Percentiles rank a stretch among this genome's conserved stretches.
Evolutionary conservation across 1,284 basidiomycete species (phyloP).

Genomic region (Mycena citricolor): DNA sequence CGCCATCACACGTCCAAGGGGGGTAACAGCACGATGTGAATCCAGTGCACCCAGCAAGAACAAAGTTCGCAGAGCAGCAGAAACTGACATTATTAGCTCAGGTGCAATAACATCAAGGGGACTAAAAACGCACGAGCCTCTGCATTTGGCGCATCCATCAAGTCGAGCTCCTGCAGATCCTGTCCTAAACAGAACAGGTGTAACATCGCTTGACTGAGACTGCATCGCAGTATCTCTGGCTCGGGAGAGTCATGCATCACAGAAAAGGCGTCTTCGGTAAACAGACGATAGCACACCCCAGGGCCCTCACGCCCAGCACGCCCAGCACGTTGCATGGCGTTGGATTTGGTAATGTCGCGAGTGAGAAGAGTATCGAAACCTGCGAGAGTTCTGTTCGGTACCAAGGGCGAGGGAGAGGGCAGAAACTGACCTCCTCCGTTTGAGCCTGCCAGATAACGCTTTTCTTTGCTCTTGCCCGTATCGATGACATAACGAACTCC

Average conservation of each 20-base stretch:
- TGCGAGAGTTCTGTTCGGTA: conserved; percentile 45
- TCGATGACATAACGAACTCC: conserved; percentile 99
- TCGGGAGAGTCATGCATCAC: conserved; percentile 96
- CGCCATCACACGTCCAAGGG: conserved; percentile 65
- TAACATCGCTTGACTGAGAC: conserved; percentile 91
- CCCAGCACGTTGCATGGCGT: conserved; percentile 94
- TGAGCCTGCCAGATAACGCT: conserved; percentile 33
- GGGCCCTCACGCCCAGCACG: conserved; percentile 95
- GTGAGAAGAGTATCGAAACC: conserved; percentile 96
- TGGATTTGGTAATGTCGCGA: conserved; percentile 95
- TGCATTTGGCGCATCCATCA: conserved; percentile 82
- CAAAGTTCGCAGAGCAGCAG: conserved; percentile 23
- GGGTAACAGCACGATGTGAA: conserved; percentile 52
- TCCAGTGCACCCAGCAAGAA: conserved; percentile 60
- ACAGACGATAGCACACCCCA: conserved; percentile 96
- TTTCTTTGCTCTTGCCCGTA: conserved; percentile 56
- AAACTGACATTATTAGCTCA: conserved; percentile 1
- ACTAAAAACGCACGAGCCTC: conserved; percentile 46
- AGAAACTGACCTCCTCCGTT: conserved; percentile 97
- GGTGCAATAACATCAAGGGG: not conserved
- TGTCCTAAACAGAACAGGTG: conserved; percentile 54
- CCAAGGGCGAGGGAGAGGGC: conserved; percentile 58
- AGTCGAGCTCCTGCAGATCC: conserved; percentile 22
- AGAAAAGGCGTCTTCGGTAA: conserved; percentile 95
- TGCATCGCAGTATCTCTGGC: conserved; percentile 92